Conservation (phyloP, 2,329 filamentous ascomycete genomes). For the Atkinsonella hypoxylon region DNA sequence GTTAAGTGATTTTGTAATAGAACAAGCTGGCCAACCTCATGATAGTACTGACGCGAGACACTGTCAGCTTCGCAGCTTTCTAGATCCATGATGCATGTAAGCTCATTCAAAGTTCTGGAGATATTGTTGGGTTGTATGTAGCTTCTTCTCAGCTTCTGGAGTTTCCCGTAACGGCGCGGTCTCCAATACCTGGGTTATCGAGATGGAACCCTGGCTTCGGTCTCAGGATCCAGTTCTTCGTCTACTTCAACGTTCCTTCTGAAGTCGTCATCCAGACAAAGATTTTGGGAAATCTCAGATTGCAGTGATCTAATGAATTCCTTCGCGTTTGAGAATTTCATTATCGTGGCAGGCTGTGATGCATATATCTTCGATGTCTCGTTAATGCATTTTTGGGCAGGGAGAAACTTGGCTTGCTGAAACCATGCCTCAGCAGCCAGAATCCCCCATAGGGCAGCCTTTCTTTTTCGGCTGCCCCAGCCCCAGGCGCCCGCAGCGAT, state of each 20-base stretch:
- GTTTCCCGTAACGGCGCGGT: slow-evolving; percentile 29
- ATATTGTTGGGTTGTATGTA: neutral
- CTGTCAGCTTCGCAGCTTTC: neutral
- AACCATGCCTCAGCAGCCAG: slow-evolving; percentile 79
- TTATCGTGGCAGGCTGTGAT: slow-evolving; percentile 34
- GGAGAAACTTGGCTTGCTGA: slow-evolving; percentile 59
- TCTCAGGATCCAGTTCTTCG: slow-evolving; percentile 23
- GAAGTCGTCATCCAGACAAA: slow-evolving; percentile 21
- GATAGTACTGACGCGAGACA: too few species aligned
- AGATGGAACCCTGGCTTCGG: slow-evolving; percentile 28
- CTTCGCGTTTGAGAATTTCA: slow-evolving; percentile 37
- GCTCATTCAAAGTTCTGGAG: neutral
- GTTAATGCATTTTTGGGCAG: slow-evolving; percentile 67
- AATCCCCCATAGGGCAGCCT: slow-evolving; percentile 81
- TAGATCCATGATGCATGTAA: neutral
- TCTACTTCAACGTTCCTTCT: slow-evolving; percentile 23
- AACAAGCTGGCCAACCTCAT: too few species aligned
- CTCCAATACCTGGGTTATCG: slow-evolving; percentile 30
- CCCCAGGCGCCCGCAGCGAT: slow-evolving; percentile 51
- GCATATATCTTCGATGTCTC: slow-evolving; percentile 49
- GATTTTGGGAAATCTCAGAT: slow-evolving; percentile 33
- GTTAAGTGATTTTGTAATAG: too few species aligned
- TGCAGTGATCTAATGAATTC: slow-evolving; percentile 41
- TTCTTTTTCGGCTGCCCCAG: slow-evolving; percentile 64
- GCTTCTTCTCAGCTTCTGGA: slow-evolving; percentile 9